Percentiles rank a stretch among this genome's conserved stretches.
These are phyloP conservation scores for Penicillium griseofulvum DNA, from an alignment of 2,329 filamentous ascomycete genomes.

Conservation along the genomic window DNA sequence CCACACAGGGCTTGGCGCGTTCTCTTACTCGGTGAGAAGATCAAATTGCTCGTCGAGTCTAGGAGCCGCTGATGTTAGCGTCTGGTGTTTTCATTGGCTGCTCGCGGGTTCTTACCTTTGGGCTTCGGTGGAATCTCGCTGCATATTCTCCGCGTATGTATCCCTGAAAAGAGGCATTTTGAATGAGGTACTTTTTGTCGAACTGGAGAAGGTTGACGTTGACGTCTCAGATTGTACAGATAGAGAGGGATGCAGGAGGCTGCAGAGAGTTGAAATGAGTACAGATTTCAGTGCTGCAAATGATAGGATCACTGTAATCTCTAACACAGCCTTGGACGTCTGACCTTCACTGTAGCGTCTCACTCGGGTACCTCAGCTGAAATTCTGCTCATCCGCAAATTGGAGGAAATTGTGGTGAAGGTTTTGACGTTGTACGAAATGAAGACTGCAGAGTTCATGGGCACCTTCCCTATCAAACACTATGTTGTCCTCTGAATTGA, in stretches of 20 bases:
- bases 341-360: not conserved
- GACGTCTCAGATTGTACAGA: not conserved
- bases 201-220: not conserved
- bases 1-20: not conserved
- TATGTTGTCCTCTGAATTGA: not conserved
- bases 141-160: slow-evolving; percentile 10
- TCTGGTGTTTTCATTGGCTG: not conserved
- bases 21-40: not conserved
- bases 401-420: not conserved
- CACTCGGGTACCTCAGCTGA: not conserved
- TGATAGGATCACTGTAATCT: not conserved
- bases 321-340: not conserved
- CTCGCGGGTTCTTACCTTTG: not conserved
- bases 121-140: slow-evolving; percentile 5
- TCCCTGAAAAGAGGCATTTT: not conserved
- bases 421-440: not conserved
- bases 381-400: not conserved
- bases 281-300: not conserved
- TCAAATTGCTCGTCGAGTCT: slow-evolving; percentile 6
- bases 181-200: not conserved
- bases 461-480: not conserved
- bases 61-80: not conserved
- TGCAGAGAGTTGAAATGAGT: not conserved
- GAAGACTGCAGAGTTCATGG: not conserved
- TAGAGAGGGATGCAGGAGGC: not conserved